Evolutionary conservation across 495 filamentous ascomycete species (phyloP), one percentile per base, ranked within the genome.

Genomic region (Staphylotrichum longicolle): DNA sequence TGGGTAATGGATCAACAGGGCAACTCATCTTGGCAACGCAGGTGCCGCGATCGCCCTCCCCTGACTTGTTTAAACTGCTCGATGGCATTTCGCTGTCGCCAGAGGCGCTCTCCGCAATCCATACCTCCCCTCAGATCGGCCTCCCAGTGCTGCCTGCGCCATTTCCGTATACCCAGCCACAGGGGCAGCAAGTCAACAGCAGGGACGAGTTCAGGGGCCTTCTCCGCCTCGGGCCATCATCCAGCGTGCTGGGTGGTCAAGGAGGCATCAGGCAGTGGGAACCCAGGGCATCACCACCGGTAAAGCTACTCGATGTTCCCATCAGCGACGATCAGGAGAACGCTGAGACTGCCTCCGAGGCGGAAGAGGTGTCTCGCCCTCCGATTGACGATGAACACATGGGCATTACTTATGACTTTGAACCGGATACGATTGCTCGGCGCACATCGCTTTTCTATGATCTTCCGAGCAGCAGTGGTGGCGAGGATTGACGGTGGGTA

Each of bases 61-160:
- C 12, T 2, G 42, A 54, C 15, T 15, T 32, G 9, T 15, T 32
- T 3, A 37, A 4, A 14, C 34, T 54, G 3, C 41, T 60, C 32
- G 58, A 45, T 9, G 58, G 50, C 5, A 54, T 60, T 7, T 47
- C 49, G 10, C n/a, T 60, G 32, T 54, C 58, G 4, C 11, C 58
- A 0, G 58, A 47, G 1, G 32, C 41, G 8, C 4, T 52, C 4
- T 60, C 57, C 4, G 32, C 32, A 12, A 44, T 15, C 5, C 39
- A 45, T 7, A 44, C 2, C 27, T 60, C 41, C 32, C 50, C 58
- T 4, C 8, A 11, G n/a, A 7, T 39, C 7, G 50, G 2, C 27
- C 20, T 60, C 3, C 41, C 58, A 0, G 7, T 1, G 3, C 49
- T 40, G n/a, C 45, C 33, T 0, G 2, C 34, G 4, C 9, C 37